Percentiles rank a stretch among this genome's conserved stretches.
Conservation (phyloP, 179 eudicot species). For the Spergularia azorica region DNA sequence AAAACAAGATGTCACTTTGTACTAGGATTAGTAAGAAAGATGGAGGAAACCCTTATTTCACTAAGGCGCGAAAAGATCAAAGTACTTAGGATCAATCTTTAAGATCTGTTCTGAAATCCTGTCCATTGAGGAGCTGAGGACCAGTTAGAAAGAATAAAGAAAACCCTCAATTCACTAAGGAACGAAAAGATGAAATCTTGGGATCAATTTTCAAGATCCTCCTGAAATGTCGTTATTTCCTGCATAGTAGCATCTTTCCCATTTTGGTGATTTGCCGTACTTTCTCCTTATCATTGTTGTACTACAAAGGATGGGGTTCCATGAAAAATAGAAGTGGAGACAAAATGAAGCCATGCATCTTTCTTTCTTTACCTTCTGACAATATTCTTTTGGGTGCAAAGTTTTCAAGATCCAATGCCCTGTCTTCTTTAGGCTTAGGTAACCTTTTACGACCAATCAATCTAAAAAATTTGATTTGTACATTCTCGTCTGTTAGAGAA, state of each 20-base stretch:
- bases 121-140: not conserved
- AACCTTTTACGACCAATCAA: not conserved
- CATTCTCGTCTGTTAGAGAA: not conserved
- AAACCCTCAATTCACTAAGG: not conserved
- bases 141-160: not conserved
- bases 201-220: conserved; percentile 11
- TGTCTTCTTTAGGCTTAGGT: conserved; percentile 10
- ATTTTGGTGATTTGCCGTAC: conserved; percentile 13
- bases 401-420: conserved; percentile 14
- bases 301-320: not conserved
- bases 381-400: conserved; percentile 2
- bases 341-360: conserved; percentile 2
- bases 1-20: not conserved
- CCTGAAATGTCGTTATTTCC: conserved; percentile 8
- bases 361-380: conserved; percentile 4
- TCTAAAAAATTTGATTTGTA: not conserved
- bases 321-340: not conserved
- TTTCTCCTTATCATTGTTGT: not conserved
- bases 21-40: too few relatives aligned
- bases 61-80: too few relatives aligned
- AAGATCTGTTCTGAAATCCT: not conserved
- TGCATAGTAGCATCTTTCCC: conserved; percentile 12
- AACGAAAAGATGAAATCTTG: not conserved
- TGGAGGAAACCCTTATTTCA: too few relatives aligned
- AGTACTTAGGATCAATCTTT: not conserved